Evolutionary conservation across 129 eudicot genomes (phyloP).

Genomic region (Saussurea involucrata): DNA sequence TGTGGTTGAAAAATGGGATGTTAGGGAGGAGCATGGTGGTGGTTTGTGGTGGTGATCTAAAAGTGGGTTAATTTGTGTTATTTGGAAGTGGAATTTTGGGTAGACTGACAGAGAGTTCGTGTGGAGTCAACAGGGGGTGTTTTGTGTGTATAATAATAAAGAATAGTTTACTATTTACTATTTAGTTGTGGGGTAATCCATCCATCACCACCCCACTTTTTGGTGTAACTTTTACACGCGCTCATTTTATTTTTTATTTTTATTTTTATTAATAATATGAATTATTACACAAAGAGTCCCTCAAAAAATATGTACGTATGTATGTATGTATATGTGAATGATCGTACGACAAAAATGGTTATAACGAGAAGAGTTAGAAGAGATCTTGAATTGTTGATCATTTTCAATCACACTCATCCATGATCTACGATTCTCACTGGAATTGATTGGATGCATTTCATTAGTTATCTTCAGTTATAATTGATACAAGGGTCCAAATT

Average conservation of each 20-base stretch:
- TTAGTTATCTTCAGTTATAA: too few relatives aligned
- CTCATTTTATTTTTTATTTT: not conserved
- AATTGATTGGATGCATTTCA: too few relatives aligned
- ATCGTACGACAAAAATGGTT: too few relatives aligned
- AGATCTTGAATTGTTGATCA: too few relatives aligned
- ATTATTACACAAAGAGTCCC: not conserved
- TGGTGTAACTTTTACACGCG: slow-evolving; percentile 20
- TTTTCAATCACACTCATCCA: too few relatives aligned
- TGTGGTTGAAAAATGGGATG: slow-evolving; percentile 8
- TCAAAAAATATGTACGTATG: not conserved
- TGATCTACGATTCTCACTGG: too few relatives aligned
- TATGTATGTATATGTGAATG: too few relatives aligned
- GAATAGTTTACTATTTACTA: slow-evolving; percentile 2
- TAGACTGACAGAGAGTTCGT: slow-evolving; percentile 19
- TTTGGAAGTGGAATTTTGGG: slow-evolving; percentile 26
- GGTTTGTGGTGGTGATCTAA: slow-evolving; percentile 25
- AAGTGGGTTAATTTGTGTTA: slow-evolving; percentile 15
- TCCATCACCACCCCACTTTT: slow-evolving; percentile 9
- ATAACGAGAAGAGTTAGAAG: too few relatives aligned
- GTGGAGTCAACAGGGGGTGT: slow-evolving; percentile 30
- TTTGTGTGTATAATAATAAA: slow-evolving; percentile 17
- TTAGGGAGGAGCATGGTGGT: slow-evolving; percentile 1
- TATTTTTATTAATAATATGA: not conserved
- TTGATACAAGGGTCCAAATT: too few relatives aligned
- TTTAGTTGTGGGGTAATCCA: not conserved